These are phyloP conservation scores for Suillus americanus DNA, from an alignment of 768 basidiomycete species.

Conservation along the genomic window DNA sequence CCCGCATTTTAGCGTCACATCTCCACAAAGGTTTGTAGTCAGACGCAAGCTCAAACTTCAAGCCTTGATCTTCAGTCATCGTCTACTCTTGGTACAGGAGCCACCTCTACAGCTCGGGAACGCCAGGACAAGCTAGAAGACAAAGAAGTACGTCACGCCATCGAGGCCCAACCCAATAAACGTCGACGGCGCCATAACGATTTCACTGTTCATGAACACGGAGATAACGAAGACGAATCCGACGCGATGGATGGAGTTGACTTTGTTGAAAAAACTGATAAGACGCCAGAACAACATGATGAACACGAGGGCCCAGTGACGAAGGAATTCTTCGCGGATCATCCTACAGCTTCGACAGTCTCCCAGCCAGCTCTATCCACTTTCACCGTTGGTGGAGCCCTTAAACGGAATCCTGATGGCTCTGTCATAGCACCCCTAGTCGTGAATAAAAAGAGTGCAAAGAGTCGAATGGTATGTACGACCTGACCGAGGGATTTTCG, in stretches of 20 bases:
- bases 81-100: slow-evolving; percentile 80
- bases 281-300: neutral
- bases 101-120: slow-evolving; percentile 57
- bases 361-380: slow-evolving; percentile 16
- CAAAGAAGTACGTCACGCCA: slow-evolving; percentile 49
- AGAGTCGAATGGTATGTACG: slow-evolving; percentile 43
- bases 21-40: slow-evolving; percentile 45
- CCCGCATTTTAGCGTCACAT: slow-evolving; percentile 9
- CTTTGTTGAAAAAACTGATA: slow-evolving; percentile 7
- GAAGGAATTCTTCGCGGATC: slow-evolving; percentile 17
- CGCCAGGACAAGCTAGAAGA: slow-evolving; percentile 60
- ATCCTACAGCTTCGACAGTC: slow-evolving; percentile 9
- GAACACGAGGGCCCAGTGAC: neutral
- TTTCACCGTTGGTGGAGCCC: slow-evolving; percentile 55
- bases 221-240: slow-evolving; percentile 36
- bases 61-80: slow-evolving; percentile 72
- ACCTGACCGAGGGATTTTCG: slow-evolving; percentile 4
- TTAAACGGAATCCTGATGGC: slow-evolving; percentile 68
- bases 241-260: slow-evolving; percentile 27
- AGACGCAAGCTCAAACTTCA: slow-evolving; percentile 70
- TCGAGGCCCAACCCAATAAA: slow-evolving; percentile 48
- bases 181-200: slow-evolving; percentile 46
- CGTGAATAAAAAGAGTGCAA: slow-evolving; percentile 40
- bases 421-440: slow-evolving; percentile 47
- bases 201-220: slow-evolving; percentile 8